These are phyloP conservation scores for Dactylonectria estremocensis DNA, from an alignment of 2,329 filamentous ascomycete genomes.

Conservation along the genomic window DNA sequence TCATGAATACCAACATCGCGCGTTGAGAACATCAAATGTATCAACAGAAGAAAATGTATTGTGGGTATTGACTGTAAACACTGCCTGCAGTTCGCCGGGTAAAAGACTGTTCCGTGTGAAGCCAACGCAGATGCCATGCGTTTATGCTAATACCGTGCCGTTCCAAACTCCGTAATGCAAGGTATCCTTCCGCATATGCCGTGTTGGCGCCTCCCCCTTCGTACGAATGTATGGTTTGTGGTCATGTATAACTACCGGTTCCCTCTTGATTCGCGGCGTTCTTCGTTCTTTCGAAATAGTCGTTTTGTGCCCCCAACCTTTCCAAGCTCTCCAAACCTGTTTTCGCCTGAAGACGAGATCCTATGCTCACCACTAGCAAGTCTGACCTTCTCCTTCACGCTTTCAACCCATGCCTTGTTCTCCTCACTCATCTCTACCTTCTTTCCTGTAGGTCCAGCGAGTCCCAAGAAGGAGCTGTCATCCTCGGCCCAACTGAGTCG, in stretches of 20 bases:
- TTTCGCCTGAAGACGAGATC: slow-evolving; percentile 47
- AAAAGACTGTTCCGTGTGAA: slow-evolving; percentile 40
- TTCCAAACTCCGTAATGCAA: slow-evolving; percentile 47
- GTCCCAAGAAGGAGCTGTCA: slow-evolving; percentile 73
- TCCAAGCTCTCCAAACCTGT: slow-evolving; percentile 77
- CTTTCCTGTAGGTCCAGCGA: slow-evolving; percentile 79
- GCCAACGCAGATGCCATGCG: slow-evolving; percentile 40
- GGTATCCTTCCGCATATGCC: slow-evolving; percentile 38
- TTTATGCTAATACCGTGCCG: slow-evolving; percentile 39
- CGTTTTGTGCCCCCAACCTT: slow-evolving; percentile 82
- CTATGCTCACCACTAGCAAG: slow-evolving; percentile 74
- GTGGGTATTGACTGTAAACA: slow-evolving; percentile 51
- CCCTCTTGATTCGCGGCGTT: slow-evolving; percentile 44
- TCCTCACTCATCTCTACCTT: slow-evolving; percentile 79
- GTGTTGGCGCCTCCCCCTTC: slow-evolving; percentile 37
- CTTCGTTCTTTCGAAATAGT: slow-evolving; percentile 70
- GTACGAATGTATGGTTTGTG: slow-evolving; percentile 6
- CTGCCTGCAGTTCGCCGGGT: slow-evolving; percentile 45
- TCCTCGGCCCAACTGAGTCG: slow-evolving; percentile 72
- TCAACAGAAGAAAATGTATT: slow-evolving; percentile 45
- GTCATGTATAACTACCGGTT: slow-evolving; percentile 36
- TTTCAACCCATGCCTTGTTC: slow-evolving; percentile 85
- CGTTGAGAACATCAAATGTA: not conserved
- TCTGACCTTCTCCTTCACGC: slow-evolving; percentile 84
- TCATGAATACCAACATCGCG: not conserved